Base-by-base conservation (phyloP, 495 filamentous ascomycete genomes). In the Xylaria flabelliformis region DNA sequence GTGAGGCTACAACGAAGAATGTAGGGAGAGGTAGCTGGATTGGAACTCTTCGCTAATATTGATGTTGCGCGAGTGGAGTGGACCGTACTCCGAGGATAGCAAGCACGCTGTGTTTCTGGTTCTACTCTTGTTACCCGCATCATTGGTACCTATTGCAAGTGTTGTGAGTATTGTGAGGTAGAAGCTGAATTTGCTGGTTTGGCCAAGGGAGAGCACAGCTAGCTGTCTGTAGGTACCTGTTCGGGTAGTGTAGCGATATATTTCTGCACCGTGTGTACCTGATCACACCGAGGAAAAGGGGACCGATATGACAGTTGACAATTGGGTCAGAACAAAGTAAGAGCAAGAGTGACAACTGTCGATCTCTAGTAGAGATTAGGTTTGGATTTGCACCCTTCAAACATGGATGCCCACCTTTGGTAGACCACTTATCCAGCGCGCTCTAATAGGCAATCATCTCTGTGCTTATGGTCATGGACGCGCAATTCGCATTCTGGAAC, bases 381-480 rank as follows among this genome's bases (percentile, higher is more conserved):
- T 41, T 56, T 44, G 21, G 65, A 67, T 67, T 67, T 55, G 32
- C 65, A 56, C 5, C n/a, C 10, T 50, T 56, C 65, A 67, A 67
- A 67, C 65, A 67, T 51, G 48, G 19, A 67, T 67, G 15, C 64
- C 50, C 64, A 56, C 64, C 64, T 44, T 67, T 55, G 34, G 34
- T 36, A 21, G 15, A 19, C 29, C 48, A 42, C 65, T 56, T 56
- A 67, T 29, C n/a, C 36, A 29, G 50, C 26, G 34, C 44, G 69
- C 44, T 46, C 59, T 24, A 51, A 29, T 46, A 21, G 69, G 58
- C 44, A 51, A 62, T 56, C 32, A n/a, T 29, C 26, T 64, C 39
- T 64, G 50, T 59, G 68, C 58, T 62, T 36, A 63, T 70, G 55
- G 42, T 58, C 58, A 19, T 64, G 69, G 69, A 71, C 69, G 69